Percentiles rank a stretch among this genome's conserved stretches.
These are phyloP conservation scores for Candida smagusa DNA, from an alignment of 1,139 yeast species.

Conservation along the genomic window DNA sequence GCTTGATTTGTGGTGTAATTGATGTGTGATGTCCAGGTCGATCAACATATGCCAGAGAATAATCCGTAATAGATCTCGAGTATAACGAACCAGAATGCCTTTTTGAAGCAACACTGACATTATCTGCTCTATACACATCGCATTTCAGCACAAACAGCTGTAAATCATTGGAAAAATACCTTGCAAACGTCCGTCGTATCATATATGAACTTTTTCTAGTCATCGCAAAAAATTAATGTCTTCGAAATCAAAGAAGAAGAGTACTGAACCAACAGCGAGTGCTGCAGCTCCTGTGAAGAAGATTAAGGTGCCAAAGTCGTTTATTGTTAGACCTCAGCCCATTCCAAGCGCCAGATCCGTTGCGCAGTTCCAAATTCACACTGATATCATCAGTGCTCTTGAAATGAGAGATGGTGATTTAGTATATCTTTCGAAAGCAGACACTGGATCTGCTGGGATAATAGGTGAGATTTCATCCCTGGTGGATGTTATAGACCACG, in stretches of 20 bases:
- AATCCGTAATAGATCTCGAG: slow-evolving; percentile 13
- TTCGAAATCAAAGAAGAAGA: slow-evolving; percentile 29
- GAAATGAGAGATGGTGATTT: slow-evolving; percentile 56
- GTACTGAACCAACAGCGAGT: slow-evolving; percentile 17
- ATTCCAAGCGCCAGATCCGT: slow-evolving; percentile 4
- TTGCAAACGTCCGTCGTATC: slow-evolving; percentile 2
- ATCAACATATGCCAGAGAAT: slow-evolving; percentile 12
- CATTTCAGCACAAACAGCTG: slow-evolving; percentile 7
- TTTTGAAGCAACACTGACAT: slow-evolving; percentile 4
- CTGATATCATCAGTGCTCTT: slow-evolving; percentile 49
- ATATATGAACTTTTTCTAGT: background rate
- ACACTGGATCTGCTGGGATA: slow-evolving; percentile 42
- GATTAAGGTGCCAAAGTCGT: slow-evolving; percentile 43
- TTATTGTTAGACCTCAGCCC: slow-evolving; percentile 56
- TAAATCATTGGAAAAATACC: background rate
- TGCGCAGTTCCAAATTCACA: slow-evolving; percentile 27
- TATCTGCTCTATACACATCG: slow-evolving; percentile 5
- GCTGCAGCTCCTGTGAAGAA: slow-evolving; percentile 30
- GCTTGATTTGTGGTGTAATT: background rate
- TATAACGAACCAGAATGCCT: slow-evolving; percentile 13
- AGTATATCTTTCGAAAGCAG: slow-evolving; percentile 48
- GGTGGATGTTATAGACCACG: slow-evolving; percentile 36
- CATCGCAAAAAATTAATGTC: slow-evolving; percentile 20
- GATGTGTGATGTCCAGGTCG: slow-evolving; percentile 4
- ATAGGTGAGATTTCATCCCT: slow-evolving; percentile 44